Conservation (phyloP, 1,139 yeast genomes). For the Kodamaea derodonti region DNA sequence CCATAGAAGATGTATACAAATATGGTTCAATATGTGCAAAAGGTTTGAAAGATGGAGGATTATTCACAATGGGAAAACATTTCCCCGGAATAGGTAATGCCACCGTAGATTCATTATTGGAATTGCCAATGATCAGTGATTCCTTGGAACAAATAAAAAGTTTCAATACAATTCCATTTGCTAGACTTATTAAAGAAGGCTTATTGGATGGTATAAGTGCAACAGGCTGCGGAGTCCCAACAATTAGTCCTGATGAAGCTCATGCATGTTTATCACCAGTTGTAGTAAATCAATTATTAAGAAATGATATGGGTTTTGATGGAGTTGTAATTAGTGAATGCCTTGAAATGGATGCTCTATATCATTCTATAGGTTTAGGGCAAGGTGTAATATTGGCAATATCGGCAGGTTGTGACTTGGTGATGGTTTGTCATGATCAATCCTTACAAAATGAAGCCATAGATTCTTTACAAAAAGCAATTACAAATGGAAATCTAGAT, state of each 20-base stretch:
- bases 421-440: constrained; percentile 58
- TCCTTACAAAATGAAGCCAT: constrained; percentile 59
- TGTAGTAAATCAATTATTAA: constrained; percentile 49
- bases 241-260: constrained; percentile 56
- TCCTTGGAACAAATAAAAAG: constrained; percentile 51
- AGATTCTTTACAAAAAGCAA: constrained; percentile 51
- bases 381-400: constrained; percentile 64
- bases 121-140: constrained; percentile 59
- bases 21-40: constrained; percentile 53
- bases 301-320: constrained; percentile 51
- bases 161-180: constrained; percentile 52
- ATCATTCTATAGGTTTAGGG: constrained; percentile 60
- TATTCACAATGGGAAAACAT: constrained; percentile 58
- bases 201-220: constrained; percentile 55
- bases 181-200: constrained; percentile 44
- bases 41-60: constrained; percentile 56
- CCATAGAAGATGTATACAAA: constrained; percentile 53
- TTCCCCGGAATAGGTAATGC: constrained; percentile 70
- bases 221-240: constrained; percentile 71
- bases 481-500: constrained; percentile 50
- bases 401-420: constrained; percentile 64
- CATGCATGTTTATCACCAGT: constrained; percentile 63
- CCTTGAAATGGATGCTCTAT: constrained; percentile 61
- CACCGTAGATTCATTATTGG: constrained; percentile 53
- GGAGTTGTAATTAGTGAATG: constrained; percentile 66